These are phyloP conservation scores for Populus hybrid DNA, from an alignment of 441 rosid genomes.

Conservation along the genomic window DNA sequence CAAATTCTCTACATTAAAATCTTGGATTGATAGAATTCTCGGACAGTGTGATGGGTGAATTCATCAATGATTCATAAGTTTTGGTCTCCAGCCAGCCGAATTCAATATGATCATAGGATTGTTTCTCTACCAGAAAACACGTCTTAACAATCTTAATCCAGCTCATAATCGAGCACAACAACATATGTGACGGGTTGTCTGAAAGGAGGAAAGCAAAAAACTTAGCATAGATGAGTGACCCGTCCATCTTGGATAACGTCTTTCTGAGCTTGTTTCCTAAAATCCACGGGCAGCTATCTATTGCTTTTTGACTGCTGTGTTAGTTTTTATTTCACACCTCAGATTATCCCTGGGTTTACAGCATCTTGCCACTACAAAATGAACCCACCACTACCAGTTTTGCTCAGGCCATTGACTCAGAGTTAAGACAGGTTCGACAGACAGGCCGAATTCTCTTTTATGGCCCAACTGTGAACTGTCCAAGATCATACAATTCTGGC, in stretches of 20 bases:
- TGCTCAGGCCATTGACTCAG: not conserved
- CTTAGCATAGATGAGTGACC: not conserved
- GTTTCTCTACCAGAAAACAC: not conserved
- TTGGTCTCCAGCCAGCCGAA: not conserved
- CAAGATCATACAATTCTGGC: not conserved
- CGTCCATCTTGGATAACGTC: not conserved
- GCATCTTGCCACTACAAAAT: not conserved
- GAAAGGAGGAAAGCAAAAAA: not conserved
- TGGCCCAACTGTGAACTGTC: not conserved
- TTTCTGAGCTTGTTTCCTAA: not conserved
- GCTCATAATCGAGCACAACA: not conserved
- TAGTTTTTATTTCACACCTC: not conserved
- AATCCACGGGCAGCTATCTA: not conserved
- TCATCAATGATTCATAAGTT: not conserved
- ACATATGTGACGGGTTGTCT: not conserved
- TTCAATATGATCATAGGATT: not conserved
- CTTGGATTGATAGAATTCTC: no score
- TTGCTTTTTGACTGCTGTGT: not conserved
- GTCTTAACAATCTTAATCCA: not conserved
- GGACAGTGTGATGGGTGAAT: not conserved
- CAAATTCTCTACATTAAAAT: no score
- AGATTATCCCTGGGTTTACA: not conserved
- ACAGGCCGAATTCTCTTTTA: not conserved
- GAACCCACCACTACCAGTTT: not conserved
- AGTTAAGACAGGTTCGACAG: not conserved